Evolutionary conservation across 768 basidiomycete species (phyloP).

Genomic region (Tulasnella sp.): DNA sequence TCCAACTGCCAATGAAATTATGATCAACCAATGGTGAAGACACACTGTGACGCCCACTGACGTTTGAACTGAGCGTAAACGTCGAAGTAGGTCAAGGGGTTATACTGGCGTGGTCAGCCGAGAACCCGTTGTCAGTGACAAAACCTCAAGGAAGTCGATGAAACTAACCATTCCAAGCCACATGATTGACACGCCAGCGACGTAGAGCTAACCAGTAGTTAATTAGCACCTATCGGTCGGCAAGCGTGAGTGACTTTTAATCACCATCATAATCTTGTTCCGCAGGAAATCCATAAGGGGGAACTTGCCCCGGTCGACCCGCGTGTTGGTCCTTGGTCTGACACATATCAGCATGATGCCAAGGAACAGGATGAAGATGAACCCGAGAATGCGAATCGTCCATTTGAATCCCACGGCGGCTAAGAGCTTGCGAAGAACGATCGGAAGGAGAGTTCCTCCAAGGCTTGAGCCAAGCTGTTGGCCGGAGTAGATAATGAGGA

Average conservation of each 20-base stretch:
- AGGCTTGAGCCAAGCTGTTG: constrained; percentile 24
- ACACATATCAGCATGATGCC: constrained; percentile 30
- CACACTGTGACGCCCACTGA: constrained; percentile 45
- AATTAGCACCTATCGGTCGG: constrained; percentile 12
- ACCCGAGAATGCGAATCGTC: constrained; percentile 53
- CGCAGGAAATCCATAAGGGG: constrained; percentile 47
- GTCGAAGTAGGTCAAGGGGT: constrained; percentile 30
- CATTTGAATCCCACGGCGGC: constrained; percentile 14
- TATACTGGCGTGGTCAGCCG: neutral
- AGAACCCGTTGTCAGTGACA: neutral
- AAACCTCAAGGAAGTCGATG: neutral
- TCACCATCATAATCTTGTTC: constrained; percentile 36
- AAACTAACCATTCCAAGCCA: constrained; percentile 8
- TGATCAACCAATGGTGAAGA: constrained; percentile 38
- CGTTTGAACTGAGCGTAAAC: constrained; percentile 41
- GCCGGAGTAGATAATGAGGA: constrained; percentile 39
- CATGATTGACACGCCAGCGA: constrained; percentile 25
- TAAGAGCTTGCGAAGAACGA: constrained; percentile 14
- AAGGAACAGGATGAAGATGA: constrained; percentile 43
- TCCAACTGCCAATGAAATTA: constrained; percentile 51
- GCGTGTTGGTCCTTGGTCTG: constrained; percentile 21
- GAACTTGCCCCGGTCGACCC: constrained; percentile 39
- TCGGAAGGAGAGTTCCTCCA: constrained; percentile 15
- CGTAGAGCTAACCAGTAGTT: constrained; percentile 34
- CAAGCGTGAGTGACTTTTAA: constrained; percentile 26